These are phyloP conservation scores for Dichomitus squalens DNA, from an alignment of 1,284 basidiomycete genomes.

Conservation along the genomic window DNA sequence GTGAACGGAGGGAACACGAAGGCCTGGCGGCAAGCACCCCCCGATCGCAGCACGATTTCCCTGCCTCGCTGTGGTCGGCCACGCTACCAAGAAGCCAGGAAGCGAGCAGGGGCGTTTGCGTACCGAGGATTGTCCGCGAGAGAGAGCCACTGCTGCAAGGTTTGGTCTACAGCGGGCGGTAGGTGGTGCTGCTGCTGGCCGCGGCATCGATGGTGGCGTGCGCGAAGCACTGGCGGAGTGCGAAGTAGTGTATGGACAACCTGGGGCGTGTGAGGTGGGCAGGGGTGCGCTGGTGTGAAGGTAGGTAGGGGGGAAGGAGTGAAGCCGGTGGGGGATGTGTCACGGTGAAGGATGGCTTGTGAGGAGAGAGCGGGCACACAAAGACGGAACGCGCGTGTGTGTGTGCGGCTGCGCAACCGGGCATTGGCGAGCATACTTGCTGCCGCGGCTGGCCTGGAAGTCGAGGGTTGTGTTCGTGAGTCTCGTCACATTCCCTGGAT, in stretches of 20 bases:
- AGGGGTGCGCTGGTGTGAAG: background rate
- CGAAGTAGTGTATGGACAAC: background rate
- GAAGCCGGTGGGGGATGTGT: background rate
- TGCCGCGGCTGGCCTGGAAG: background rate
- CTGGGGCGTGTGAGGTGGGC: background rate
- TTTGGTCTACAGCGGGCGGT: background rate
- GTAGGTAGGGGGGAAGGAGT: background rate
- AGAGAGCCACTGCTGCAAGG: background rate
- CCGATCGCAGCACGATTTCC: background rate
- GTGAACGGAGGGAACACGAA: background rate
- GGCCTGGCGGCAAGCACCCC: too few relatives aligned
- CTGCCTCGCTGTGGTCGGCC: background rate
- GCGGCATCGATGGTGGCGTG: background rate
- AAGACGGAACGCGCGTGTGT: background rate
- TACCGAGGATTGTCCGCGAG: background rate
- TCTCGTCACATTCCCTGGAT: slow-evolving; percentile 17
- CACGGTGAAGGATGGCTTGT: background rate
- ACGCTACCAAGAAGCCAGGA: background rate
- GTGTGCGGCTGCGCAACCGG: background rate
- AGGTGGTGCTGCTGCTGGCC: background rate
- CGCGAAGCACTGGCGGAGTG: background rate
- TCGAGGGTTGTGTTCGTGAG: too few relatives aligned
- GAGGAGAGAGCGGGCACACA: background rate
- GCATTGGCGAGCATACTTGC: background rate
- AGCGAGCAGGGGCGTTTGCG: background rate